These are phyloP conservation scores for Aethionema arabicum DNA, from an alignment of 345 rosid species.

Conservation along the genomic window DNA sequence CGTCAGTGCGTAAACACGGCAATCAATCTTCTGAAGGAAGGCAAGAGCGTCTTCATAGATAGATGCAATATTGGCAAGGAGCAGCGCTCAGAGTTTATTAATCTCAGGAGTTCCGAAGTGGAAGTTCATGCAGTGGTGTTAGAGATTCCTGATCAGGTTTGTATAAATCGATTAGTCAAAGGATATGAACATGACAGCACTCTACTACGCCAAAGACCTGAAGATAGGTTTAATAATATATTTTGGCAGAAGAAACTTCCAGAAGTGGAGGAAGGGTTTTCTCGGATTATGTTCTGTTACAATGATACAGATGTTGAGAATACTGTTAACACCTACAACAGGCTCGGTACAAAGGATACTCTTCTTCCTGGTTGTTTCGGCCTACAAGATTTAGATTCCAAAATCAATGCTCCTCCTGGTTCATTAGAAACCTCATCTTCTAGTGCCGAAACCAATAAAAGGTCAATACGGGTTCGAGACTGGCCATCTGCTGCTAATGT, in stretches of 20 bases:
- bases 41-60: conserved; percentile 76
- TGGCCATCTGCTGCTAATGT: conserved; percentile 26
- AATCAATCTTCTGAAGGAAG: conserved; percentile 52
- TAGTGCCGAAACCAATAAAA: conserved; percentile 34
- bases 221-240: conserved; percentile 93
- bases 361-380: conserved; percentile 80
- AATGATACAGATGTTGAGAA: conserved; percentile 64
- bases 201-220: conserved; percentile 90
- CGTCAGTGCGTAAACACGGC: conserved; percentile 67
- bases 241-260: conserved; percentile 76
- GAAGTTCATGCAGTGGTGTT: conserved; percentile 79
- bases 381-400: conserved; percentile 50
- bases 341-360: conserved; percentile 50
- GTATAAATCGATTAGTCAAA: conserved; percentile 81
- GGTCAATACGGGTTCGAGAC: conserved; percentile 17
- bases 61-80: conserved; percentile 84
- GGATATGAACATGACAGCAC: conserved; percentile 87
- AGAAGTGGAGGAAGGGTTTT: conserved; percentile 65
- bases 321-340: conserved; percentile 47
- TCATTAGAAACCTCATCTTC: conserved; percentile 65
- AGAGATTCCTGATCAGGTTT: conserved; percentile 77
- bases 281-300: conserved; percentile 66
- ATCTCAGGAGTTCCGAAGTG: conserved; percentile 52
- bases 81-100: conserved; percentile 77
- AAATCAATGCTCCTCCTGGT: conserved; percentile 49